phyloP scores from a whole-genome alignment of 2,329 filamentous ascomycete genomes.

The Gyromitra esculenta region DNA sequence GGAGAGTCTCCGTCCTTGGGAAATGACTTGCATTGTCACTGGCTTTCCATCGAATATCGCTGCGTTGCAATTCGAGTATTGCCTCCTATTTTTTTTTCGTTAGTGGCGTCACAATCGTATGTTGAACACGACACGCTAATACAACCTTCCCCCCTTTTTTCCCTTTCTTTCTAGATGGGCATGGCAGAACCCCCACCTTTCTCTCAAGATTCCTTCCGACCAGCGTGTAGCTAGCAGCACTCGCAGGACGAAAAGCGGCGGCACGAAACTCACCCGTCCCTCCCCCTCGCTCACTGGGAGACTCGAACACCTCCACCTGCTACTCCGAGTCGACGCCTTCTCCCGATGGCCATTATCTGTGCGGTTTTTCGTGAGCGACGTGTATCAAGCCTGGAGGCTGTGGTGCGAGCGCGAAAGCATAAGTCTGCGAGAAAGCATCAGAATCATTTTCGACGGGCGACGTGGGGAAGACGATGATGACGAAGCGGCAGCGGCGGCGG shows the following conservation, averaged over 20 bases:
- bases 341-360: conserved; percentile 81
- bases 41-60: conserved; percentile 89
- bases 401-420: conserved; percentile 67
- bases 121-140: conserved; percentile 3
- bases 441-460: conserved; percentile 67
- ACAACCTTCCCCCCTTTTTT: conserved; percentile 12
- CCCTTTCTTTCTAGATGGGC: conserved; percentile 74
- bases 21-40: conserved; percentile 85
- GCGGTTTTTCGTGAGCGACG: conserved; percentile 79
- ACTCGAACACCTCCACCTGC: conserved; percentile 80
- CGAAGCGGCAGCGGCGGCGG: not conserved
- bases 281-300: conserved; percentile 71
- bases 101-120: conserved; percentile 13
- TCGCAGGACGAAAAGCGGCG: conserved; percentile 64
- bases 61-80: conserved; percentile 92
- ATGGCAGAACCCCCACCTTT: conserved; percentile 83
- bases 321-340: conserved; percentile 83
- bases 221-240: conserved; percentile 68
- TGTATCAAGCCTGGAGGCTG: conserved; percentile 73
- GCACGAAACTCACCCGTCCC: conserved; percentile 67
- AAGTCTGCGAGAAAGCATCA: conserved; percentile 64
- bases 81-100: conserved; percentile 51
- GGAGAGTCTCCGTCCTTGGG: conserved; percentile 79
- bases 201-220: conserved; percentile 76
- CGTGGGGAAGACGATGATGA: not conserved